These are phyloP conservation scores for Talaromyces proteolyticus DNA, from an alignment of 495 filamentous ascomycete genomes.

Conservation along the genomic window DNA sequence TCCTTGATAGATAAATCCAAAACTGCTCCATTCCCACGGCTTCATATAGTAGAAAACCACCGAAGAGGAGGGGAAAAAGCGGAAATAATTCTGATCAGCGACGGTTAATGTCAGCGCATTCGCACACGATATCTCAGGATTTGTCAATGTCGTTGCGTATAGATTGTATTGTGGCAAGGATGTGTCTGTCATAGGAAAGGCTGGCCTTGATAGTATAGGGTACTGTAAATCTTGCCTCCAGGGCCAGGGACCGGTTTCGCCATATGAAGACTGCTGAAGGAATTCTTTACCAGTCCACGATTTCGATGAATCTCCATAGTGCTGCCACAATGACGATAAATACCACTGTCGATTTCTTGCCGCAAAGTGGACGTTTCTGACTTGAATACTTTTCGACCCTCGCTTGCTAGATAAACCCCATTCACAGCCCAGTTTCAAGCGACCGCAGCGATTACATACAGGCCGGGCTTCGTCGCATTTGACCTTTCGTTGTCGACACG, in stretches of 20 bases:
- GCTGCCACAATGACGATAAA: background rate
- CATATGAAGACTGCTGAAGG: constrained; percentile 1
- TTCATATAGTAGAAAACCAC: constrained; percentile 40
- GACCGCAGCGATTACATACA: constrained; percentile 37
- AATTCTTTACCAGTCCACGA: constrained; percentile 14
- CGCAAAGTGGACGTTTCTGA: constrained; percentile 28
- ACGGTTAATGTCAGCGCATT: constrained; percentile 31
- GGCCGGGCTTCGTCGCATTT: constrained; percentile 51
- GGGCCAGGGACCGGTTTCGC: constrained; percentile 8
- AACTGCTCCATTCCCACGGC: constrained; percentile 35
- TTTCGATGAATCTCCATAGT: background rate
- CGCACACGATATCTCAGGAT: constrained; percentile 21
- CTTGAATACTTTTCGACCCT: constrained; percentile 15
- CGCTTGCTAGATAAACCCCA: constrained; percentile 32
- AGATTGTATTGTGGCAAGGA: background rate
- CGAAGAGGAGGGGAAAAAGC: constrained; percentile 36
- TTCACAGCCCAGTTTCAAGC: constrained; percentile 20
- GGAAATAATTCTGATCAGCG: constrained; percentile 34
- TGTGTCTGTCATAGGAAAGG: constrained; percentile 14
- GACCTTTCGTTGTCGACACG: constrained; percentile 50
- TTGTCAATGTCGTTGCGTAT: background rate
- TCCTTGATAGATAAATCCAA: constrained; percentile 33
- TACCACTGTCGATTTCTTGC: background rate
- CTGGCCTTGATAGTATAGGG: constrained; percentile 19
- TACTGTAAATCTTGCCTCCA: constrained; percentile 4